phyloP scores from a whole-genome alignment of 176 grass and related monocot genomes.

The Pontederia crassipes region DNA sequence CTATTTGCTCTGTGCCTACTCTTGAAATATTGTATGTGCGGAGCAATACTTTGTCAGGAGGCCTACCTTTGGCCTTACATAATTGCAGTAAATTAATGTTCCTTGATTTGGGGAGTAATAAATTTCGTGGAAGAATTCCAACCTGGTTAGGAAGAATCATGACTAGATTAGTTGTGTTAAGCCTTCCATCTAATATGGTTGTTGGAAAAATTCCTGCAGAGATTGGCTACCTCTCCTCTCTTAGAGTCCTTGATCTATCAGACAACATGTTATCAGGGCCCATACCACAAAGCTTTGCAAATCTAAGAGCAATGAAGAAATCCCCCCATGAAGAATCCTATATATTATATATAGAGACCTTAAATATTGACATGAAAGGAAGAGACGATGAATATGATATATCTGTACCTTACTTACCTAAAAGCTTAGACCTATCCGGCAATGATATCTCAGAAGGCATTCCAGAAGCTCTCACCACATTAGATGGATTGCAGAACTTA shows the following conservation, averaged over 20 bases:
- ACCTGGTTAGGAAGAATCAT: background rate
- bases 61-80: background rate
- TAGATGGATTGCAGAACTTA: too few relatives aligned
- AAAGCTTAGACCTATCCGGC: too few relatives aligned
- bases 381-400: too few relatives aligned
- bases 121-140: background rate
- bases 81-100: background rate
- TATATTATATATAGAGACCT: background rate
- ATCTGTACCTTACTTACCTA: too few relatives aligned
- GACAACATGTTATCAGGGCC: too few relatives aligned
- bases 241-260: too few relatives aligned
- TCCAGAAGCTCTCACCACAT: too few relatives aligned
- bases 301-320: background rate
- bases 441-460: too few relatives aligned
- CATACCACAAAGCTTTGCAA: too few relatives aligned
- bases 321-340: background rate
- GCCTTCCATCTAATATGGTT: background rate
- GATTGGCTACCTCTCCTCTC: too few relatives aligned
- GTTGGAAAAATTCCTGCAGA: too few relatives aligned
- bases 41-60: background rate
- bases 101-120: background rate
- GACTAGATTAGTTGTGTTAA: background rate
- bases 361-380: too few relatives aligned
- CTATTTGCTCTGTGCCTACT: background rate
- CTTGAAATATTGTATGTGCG: background rate